Evolutionary conservation across 2,329 filamentous ascomycete genomes (phyloP), one percentile per base, ranked within the genome.

Genomic region (Apiospora phragmitis): DNA sequence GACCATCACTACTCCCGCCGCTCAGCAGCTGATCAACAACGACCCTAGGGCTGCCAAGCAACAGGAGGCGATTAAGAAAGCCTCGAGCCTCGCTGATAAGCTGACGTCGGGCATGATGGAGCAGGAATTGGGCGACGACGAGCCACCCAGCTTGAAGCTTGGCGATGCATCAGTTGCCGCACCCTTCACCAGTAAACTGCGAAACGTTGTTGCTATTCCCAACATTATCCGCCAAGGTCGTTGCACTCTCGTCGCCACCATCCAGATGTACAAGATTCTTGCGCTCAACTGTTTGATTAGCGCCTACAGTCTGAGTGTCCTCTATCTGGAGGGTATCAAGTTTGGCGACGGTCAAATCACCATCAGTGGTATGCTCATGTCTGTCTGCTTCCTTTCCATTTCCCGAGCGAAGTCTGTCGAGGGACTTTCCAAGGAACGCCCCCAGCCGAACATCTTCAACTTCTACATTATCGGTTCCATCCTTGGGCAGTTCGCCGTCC

Each of bases 231-330:
- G 96, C 71, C 96, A 99, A 85, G 96, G 96, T 71, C 93, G 96
- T 73, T 99, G 96, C 85, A 99, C 96, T 9, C 90, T 99, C 26
- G 96, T 99, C 69, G 96, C 96, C 42, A 99, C 96, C 0, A 98
- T 99, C 74, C 96, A 99, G 86, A 99, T 99, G 95, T 99, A 99
- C 90, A 99, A 98, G 88, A 99, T 99, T 77, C 89, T 99, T 68
- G 96, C 96, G 9, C 86, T 99, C 71, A 99, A 99, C 86, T 99
- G 96, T 81, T 87, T 99, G 76, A 99, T 99, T 80, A 97, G 94
- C 76, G 96, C 96, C 47, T 99, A 99, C 89, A 97, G 94, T 82
- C 84, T 99, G 79, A 97, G 93, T 81, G 96, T 99, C 24, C 87
- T 99, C 71, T 99, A 99, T 79, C 89, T 99, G 1, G 95, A 98